Percentiles rank a stretch among this genome's conserved stretches.
phyloP scores from a whole-genome alignment of 371 early-diverging fungal species.

The Parasitella parasitica region DNA sequence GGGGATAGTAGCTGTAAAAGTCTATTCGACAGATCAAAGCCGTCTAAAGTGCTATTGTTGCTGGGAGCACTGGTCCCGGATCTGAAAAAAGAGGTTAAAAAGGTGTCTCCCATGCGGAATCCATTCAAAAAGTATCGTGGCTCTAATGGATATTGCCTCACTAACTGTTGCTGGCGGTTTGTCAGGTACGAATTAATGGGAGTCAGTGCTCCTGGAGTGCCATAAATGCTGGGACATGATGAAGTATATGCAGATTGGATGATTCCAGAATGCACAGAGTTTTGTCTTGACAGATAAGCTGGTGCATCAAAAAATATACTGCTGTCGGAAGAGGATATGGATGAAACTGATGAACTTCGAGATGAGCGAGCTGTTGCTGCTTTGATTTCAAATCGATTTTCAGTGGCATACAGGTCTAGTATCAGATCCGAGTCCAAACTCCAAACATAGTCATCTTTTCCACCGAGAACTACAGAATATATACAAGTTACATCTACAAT shows the following conservation, averaged over 20 bases:
- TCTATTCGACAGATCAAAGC: slow-evolving; percentile 12
- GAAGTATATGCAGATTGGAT: slow-evolving; percentile 10
- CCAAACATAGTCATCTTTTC: slow-evolving; percentile 41
- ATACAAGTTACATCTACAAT: too few species aligned
- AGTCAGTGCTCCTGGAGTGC: slow-evolving; percentile 29
- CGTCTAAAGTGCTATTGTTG: slow-evolving; percentile 4
- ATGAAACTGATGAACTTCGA: slow-evolving; percentile 25
- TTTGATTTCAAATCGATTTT: slow-evolving; percentile 2
- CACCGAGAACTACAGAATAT: slow-evolving; percentile 51
- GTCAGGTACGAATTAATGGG: slow-evolving; percentile 14
- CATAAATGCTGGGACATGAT: slow-evolving; percentile 24
- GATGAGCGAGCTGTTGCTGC: neutral
- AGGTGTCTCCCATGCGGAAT: slow-evolving; percentile 42
- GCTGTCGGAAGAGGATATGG: slow-evolving; percentile 1
- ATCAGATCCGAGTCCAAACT: slow-evolving; percentile 31
- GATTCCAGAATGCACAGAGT: neutral
- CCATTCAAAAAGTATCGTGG: slow-evolving; percentile 30
- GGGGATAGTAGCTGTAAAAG: slow-evolving; percentile 7
- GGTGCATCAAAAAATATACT: slow-evolving; percentile 40
- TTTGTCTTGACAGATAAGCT: slow-evolving; percentile 7
- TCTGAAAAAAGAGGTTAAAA: slow-evolving; percentile 36
- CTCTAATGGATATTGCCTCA: slow-evolving; percentile 10
- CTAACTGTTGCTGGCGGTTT: slow-evolving; percentile 6
- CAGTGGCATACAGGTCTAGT: slow-evolving; percentile 38
- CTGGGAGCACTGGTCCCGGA: neutral